A percentile compares a stretch with the other conserved stretches of the same genome.
Conservation (phyloP, 2,329 filamentous ascomycete species). For the Talaromyces verruculosus region DNA sequence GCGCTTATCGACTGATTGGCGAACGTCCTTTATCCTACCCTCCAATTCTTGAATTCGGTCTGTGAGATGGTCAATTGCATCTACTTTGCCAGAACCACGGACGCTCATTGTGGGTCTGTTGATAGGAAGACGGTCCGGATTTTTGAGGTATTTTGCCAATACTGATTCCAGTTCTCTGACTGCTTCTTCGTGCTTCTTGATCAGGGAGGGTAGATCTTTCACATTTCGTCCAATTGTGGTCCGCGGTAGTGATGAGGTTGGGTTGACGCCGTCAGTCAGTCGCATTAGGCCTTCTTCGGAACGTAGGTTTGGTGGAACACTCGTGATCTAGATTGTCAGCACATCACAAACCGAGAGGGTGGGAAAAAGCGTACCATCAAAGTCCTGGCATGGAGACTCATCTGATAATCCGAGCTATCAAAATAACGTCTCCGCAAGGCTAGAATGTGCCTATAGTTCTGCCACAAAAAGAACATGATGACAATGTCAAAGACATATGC, state of each 20-base stretch:
- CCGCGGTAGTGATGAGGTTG: slow-evolving; percentile 73
- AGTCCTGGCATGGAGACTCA: slow-evolving; percentile 73
- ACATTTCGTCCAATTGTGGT: slow-evolving; percentile 88
- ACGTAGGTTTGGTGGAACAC: slow-evolving; percentile 73
- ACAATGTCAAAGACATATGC: slow-evolving; percentile 70
- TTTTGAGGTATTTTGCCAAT: slow-evolving; percentile 85
- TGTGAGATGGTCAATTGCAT: slow-evolving; percentile 92
- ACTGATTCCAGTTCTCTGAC: slow-evolving; percentile 81
- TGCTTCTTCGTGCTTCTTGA: slow-evolving; percentile 75
- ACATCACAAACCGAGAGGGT: not conserved
- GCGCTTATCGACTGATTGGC: slow-evolving; percentile 78
- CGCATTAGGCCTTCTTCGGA: slow-evolving; percentile 85
- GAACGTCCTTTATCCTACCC: slow-evolving; percentile 77
- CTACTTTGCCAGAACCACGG: slow-evolving; percentile 71
- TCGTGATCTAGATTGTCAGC: slow-evolving; percentile 61
- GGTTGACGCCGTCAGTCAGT: slow-evolving; percentile 76
- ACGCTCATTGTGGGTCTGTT: slow-evolving; percentile 76
- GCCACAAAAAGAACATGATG: slow-evolving; percentile 80
- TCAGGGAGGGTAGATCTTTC: slow-evolving; percentile 80
- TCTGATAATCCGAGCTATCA: slow-evolving; percentile 81
- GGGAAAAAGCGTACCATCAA: slow-evolving; percentile 51
- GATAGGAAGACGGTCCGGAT: slow-evolving; percentile 75
- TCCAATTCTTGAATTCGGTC: slow-evolving; percentile 81
- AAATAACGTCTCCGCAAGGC: slow-evolving; percentile 75
- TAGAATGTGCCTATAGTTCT: slow-evolving; percentile 76